Percentiles rank a stretch among this genome's conserved stretches.
Evolutionary conservation across 2,329 filamentous ascomycete species (phyloP).

Genomic region (Nemania diffusa): DNA sequence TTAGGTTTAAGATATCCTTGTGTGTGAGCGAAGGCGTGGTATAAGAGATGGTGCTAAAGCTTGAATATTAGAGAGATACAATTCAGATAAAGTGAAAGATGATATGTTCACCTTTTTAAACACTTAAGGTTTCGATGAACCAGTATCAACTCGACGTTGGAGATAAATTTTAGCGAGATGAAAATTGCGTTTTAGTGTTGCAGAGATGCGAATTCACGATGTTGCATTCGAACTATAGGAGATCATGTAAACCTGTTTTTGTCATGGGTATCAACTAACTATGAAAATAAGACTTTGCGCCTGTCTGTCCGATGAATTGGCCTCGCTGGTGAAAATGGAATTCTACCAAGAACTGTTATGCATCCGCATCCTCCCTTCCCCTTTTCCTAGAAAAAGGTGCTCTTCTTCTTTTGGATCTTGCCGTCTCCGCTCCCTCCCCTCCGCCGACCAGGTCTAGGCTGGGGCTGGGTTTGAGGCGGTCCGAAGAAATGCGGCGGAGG

Average conservation of each 20-base stretch:
- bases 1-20: background rate
- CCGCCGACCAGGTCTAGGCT: slow-evolving; percentile 55
- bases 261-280: slow-evolving; percentile 34
- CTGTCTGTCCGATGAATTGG: slow-evolving; percentile 10
- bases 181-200: background rate
- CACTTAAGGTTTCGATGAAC: background rate
- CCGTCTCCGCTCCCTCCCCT: slow-evolving; percentile 50
- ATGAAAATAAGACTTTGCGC: slow-evolving; percentile 8
- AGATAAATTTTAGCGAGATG: background rate
- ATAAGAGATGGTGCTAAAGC: background rate
- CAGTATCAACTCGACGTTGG: background rate
- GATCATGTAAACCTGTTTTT: background rate
- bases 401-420: slow-evolving; percentile 60
- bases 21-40: background rate
- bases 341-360: background rate
- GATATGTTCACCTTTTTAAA: background rate
- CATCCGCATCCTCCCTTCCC: background rate
- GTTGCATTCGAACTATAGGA: background rate
- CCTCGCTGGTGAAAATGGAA: background rate
- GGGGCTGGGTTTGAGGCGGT: slow-evolving; percentile 55
- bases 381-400: slow-evolving; percentile 59
- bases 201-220: background rate
- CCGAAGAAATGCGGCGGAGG: slow-evolving; percentile 39
- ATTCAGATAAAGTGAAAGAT: background rate
- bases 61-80: background rate